Evolutionary conservation across 1,139 yeast species (phyloP).

Genomic region (Protomyces gravidus): DNA sequence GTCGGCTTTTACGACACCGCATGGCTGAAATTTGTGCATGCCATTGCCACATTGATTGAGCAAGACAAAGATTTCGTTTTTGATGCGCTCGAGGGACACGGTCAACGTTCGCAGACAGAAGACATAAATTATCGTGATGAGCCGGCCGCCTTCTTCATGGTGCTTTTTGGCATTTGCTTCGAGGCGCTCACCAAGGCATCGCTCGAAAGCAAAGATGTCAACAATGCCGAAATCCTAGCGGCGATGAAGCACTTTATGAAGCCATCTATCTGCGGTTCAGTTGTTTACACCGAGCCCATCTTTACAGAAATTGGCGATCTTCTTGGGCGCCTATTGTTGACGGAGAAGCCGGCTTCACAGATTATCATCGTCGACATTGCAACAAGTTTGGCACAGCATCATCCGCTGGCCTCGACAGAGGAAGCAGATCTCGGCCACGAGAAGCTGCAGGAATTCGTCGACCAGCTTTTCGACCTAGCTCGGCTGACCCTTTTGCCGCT

Average conservation of each 20-base stretch:
- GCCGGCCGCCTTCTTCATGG: slow-evolving; percentile 69
- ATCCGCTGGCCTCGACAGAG: slow-evolving; percentile 35
- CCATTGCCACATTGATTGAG: slow-evolving; percentile 63
- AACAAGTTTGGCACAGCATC: slow-evolving; percentile 37
- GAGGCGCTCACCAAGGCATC: slow-evolving; percentile 53
- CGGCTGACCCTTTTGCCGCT: slow-evolving; percentile 68
- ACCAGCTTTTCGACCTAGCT: slow-evolving; percentile 73
- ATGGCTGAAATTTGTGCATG: slow-evolving; percentile 78
- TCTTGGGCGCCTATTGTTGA: slow-evolving; percentile 64
- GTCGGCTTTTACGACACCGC: slow-evolving; percentile 42
- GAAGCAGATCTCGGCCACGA: slow-evolving; percentile 34
- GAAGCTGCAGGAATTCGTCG: slow-evolving; percentile 56
- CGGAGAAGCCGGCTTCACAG: slow-evolving; percentile 41
- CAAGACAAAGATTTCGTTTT: slow-evolving; percentile 47
- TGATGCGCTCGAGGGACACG: slow-evolving; percentile 44
- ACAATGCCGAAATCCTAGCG: slow-evolving; percentile 47
- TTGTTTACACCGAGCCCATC: slow-evolving; percentile 62
- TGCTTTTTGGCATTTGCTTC: slow-evolving; percentile 77
- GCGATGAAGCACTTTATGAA: slow-evolving; percentile 58
- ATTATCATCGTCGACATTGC: slow-evolving; percentile 32
- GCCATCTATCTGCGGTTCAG: slow-evolving; percentile 54
- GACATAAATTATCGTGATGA: slow-evolving; percentile 49
- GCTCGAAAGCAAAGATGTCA: slow-evolving; percentile 31
- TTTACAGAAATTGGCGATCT: slow-evolving; percentile 73
- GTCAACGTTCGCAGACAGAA: slow-evolving; percentile 31